Evolutionary conservation across 208 protist genomes (phyloP).

Genomic region (Strigomonas culicis): DNA sequence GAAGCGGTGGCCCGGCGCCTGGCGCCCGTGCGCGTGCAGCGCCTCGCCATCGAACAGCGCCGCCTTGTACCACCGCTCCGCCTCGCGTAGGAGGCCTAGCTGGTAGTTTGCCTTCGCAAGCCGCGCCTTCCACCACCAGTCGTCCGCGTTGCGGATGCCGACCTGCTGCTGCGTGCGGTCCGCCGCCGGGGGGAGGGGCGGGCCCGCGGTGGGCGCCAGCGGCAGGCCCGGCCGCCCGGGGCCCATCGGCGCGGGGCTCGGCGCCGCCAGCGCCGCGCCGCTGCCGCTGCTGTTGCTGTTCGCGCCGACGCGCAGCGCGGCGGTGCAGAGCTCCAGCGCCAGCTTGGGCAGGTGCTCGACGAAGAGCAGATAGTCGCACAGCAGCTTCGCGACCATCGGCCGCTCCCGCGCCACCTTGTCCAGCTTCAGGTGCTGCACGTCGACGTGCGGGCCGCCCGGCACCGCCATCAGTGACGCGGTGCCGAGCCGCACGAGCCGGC

Average conservation of each 20-base stretch:
- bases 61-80: constrained; percentile 89
- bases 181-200: background rate
- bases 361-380: constrained; percentile 95
- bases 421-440: constrained; percentile 81
- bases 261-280: background rate
- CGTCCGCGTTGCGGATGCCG: constrained; percentile 50
- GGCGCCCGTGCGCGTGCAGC: background rate
- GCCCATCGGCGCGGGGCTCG: background rate
- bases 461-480: constrained; percentile 89
- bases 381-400: constrained; percentile 89
- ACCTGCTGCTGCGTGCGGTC: constrained; percentile 22
- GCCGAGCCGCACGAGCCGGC: constrained; percentile 91
- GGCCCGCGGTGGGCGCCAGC: background rate
- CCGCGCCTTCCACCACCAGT: constrained; percentile 96
- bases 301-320: background rate
- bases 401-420: constrained; percentile 86
- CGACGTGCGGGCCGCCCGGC: constrained; percentile 79
- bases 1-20: constrained; percentile 10
- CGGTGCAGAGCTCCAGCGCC: constrained; percentile 87
- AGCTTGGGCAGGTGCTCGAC: constrained; percentile 91
- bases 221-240: background rate
- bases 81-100: constrained; percentile 93
- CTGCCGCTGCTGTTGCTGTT: background rate
- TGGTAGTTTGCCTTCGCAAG: constrained; percentile 94
- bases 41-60: constrained; percentile 44